Evolutionary conservation across 1,139 yeast genomes (phyloP), one percentile per base, ranked within the genome.

Genomic region (Debaryomyces nepalensis): DNA sequence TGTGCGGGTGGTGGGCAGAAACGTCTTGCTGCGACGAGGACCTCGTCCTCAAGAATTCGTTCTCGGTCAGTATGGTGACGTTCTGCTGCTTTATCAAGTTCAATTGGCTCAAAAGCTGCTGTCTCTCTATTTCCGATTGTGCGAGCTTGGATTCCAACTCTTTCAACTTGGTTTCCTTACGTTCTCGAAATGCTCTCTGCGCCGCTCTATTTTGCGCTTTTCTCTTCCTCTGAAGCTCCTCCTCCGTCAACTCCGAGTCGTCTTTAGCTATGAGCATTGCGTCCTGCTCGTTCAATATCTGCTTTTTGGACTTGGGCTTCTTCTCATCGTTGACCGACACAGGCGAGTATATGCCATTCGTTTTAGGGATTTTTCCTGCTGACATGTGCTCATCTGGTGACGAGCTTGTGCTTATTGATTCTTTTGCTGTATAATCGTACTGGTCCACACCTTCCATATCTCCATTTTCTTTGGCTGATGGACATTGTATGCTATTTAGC

Each of bases 201-300:
- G 96, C 96, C 4, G 93, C 95, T 54, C 97, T 70, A 59, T 89
- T 89, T 59, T 87, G 95, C 0, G 91, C 91, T 59, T 84, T 87
- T 40, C 87, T 76, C 58, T 81, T 81, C 50, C 71, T 56, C 37
- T 70, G 74, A 21, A 78, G 54, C 48, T 79, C 82, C 19, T 74
- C 77, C 39, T 79, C 82, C 4, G 68, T 62, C 27, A 73, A 58
- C 41, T 68, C 70, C 1, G 70, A 55, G 45, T 73, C 78, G 46
- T 73, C 77, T 42, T 54, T 58, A 9, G 73, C 61, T 32, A 73
- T 63, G 40, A 72, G 58, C 29, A 61, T 53, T 8, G 73, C 68
- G 47, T 73, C 78, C 41, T 61, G 63, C 32, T 68, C 75, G 44
- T 67, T 73, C 48, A 64, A 48, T 12, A 58, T 39, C 44, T 61